Evolutionary conservation across 2,329 filamentous ascomycete genomes (phyloP).

Genomic region (Fusarium setosum): DNA sequence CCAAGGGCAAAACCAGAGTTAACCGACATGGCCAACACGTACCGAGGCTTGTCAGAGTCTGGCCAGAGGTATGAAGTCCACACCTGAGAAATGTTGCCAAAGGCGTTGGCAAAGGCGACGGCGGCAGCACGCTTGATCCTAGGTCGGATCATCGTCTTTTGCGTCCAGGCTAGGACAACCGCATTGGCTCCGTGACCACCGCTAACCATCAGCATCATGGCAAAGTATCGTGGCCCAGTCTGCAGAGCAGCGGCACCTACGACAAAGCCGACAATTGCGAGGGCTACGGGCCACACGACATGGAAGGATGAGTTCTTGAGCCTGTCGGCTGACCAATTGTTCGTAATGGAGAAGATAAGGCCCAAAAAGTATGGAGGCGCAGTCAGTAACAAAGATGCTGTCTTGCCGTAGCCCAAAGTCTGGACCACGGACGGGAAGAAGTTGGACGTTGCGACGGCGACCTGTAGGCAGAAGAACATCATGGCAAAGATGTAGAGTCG

Average conservation of each 20-base stretch:
- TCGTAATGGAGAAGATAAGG: slow-evolving; percentile 12
- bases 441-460: slow-evolving; percentile 15
- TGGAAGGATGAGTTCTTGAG: slow-evolving; percentile 19
- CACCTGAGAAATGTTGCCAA: slow-evolving; percentile 19
- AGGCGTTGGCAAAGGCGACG: slow-evolving; percentile 12
- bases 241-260: slow-evolving; percentile 8
- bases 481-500: slow-evolving; percentile 15
- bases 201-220: slow-evolving; percentile 23
- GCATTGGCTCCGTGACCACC: slow-evolving; percentile 18
- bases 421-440: slow-evolving; percentile 21
- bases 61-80: slow-evolving; percentile 17
- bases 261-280: slow-evolving; percentile 14
- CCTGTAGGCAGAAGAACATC: slow-evolving; percentile 25
- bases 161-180: slow-evolving; percentile 15
- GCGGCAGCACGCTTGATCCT: slow-evolving; percentile 18
- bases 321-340: slow-evolving; percentile 17
- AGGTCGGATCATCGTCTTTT: slow-evolving; percentile 16
- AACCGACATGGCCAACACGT: slow-evolving; percentile 13
- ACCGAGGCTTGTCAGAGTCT: slow-evolving; percentile 4
- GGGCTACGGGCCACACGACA: slow-evolving; percentile 15
- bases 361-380: slow-evolving; percentile 15
- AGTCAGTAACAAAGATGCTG: slow-evolving; percentile 7
- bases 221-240: slow-evolving; percentile 13
- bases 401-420: slow-evolving; percentile 9
- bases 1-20: slow-evolving; percentile 16